Evolutionary conservation across 2,329 filamentous ascomycete species (phyloP).

Genomic region (Xylariales sp.): DNA sequence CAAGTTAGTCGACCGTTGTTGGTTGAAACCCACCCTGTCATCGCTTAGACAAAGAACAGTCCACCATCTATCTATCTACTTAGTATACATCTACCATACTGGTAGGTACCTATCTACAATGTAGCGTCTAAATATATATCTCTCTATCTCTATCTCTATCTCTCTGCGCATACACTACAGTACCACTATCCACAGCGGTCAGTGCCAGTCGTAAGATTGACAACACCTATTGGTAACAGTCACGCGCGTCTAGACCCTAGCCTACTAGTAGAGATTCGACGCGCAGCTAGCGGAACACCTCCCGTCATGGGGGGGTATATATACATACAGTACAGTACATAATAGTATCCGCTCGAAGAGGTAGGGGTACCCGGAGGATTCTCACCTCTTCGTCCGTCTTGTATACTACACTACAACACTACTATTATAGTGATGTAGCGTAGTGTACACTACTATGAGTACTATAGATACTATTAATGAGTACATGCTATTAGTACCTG

Average conservation of each 20-base stretch:
- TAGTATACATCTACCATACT: too few relatives aligned
- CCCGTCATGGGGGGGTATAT: constrained; percentile 14
- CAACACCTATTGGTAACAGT: constrained; percentile 17
- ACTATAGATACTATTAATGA: too few relatives aligned
- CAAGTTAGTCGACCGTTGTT: constrained; percentile 21
- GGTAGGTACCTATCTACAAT: background rate
- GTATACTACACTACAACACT: too few relatives aligned
- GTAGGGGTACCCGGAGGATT: constrained; percentile 34
- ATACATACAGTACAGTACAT: too few relatives aligned
- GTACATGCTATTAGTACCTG: background rate
- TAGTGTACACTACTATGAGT: too few relatives aligned
- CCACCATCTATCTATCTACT: background rate
- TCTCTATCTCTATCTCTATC: too few relatives aligned
- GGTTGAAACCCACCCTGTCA: constrained; percentile 21
- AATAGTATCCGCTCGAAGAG: constrained; percentile 19
- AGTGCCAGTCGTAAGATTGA: constrained; percentile 15
- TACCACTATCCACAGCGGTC: background rate
- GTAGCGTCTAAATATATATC: too few relatives aligned
- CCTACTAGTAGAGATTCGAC: constrained; percentile 13
- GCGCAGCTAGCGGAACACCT: constrained; percentile 38
- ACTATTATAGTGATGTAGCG: too few relatives aligned
- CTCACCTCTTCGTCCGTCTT: background rate
- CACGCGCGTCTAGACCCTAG: constrained; percentile 38
- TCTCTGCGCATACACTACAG: background rate
- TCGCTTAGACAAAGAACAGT: constrained; percentile 19